Percentiles rank a stretch among this genome's conserved stretches.
Conservation (phyloP, 345 rosid genomes). For the Arabidopsis arenosa region DNA sequence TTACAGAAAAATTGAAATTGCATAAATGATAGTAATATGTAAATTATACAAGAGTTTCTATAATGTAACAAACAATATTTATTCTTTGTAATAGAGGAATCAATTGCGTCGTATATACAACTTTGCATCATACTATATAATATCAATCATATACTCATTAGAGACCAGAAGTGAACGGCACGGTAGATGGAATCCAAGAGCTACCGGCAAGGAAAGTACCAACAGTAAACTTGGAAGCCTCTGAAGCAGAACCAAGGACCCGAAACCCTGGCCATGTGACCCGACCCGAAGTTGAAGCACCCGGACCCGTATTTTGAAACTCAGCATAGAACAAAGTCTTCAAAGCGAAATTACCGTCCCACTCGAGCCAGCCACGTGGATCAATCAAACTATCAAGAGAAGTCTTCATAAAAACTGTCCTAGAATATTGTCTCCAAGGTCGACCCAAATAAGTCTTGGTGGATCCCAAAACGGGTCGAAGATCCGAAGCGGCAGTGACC, state of each 20-base stretch:
- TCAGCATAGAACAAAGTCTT: slow-evolving; percentile 60
- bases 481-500: slow-evolving; percentile 59
- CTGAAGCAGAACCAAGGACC: slow-evolving; percentile 50
- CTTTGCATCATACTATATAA: slow-evolving; percentile 19
- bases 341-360: slow-evolving; percentile 59
- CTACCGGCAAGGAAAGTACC: slow-evolving; percentile 56
- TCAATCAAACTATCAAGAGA: slow-evolving; percentile 58
- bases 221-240: slow-evolving; percentile 57
- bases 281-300: slow-evolving; percentile 52
- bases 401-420: slow-evolving; percentile 56
- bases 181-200: slow-evolving; percentile 58
- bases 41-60: neutral
- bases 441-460: slow-evolving; percentile 62
- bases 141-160: neutral
- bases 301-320: slow-evolving; percentile 63
- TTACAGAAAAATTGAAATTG: neutral
- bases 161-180: slow-evolving; percentile 64
- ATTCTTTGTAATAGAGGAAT: slow-evolving; percentile 29
- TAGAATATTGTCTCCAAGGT: slow-evolving; percentile 64
- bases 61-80: slow-evolving; percentile 10
- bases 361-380: slow-evolving; percentile 64
- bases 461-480: slow-evolving; percentile 55
- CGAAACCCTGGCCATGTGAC: slow-evolving; percentile 61
- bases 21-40: neutral
- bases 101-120: slow-evolving; percentile 33